phyloP scores from a whole-genome alignment of 345 rosid species.

The Heritiera littoralis region DNA sequence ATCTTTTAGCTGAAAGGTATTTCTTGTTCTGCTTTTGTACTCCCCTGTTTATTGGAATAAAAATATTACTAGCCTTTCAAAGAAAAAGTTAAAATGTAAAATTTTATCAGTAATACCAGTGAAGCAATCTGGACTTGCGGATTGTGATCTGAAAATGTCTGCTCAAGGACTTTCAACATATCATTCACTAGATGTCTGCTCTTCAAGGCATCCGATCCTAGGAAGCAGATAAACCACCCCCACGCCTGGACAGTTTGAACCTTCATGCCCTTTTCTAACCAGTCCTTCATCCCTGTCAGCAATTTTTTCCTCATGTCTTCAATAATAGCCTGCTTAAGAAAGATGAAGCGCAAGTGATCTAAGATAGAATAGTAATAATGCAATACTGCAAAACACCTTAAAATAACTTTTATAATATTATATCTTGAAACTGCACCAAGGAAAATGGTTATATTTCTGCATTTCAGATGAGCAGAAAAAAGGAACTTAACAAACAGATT shows the following conservation, averaged over 20 bases:
- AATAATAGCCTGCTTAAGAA: constrained; percentile 39
- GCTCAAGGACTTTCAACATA: constrained; percentile 57
- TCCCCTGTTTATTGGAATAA: not conserved
- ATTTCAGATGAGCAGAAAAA: too few relatives aligned
- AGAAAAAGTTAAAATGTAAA: not conserved
- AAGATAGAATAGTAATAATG: constrained; percentile 12
- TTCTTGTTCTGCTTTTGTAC: not conserved
- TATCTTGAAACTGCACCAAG: too few relatives aligned
- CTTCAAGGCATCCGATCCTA: constrained; percentile 44
- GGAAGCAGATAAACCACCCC: constrained; percentile 58
- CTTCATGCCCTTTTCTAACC: constrained; percentile 47
- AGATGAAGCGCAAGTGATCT: constrained; percentile 11
- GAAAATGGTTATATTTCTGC: too few relatives aligned
- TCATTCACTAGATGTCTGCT: constrained; percentile 46
- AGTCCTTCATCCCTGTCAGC: constrained; percentile 46
- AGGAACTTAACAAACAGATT: not conserved
- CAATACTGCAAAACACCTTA: not conserved
- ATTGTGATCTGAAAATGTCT: constrained; percentile 49
- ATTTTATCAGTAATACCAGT: constrained; percentile 38
- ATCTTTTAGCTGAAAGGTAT: not conserved
- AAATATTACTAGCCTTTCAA: not conserved
- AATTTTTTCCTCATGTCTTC: constrained; percentile 44
- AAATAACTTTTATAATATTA: too few relatives aligned
- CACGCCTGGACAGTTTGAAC: constrained; percentile 55
- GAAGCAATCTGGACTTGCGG: constrained; percentile 64